Base-by-base conservation (phyloP, 2,329 filamentous ascomycete genomes). In the Pseudogymnoascus sp. region DNA sequence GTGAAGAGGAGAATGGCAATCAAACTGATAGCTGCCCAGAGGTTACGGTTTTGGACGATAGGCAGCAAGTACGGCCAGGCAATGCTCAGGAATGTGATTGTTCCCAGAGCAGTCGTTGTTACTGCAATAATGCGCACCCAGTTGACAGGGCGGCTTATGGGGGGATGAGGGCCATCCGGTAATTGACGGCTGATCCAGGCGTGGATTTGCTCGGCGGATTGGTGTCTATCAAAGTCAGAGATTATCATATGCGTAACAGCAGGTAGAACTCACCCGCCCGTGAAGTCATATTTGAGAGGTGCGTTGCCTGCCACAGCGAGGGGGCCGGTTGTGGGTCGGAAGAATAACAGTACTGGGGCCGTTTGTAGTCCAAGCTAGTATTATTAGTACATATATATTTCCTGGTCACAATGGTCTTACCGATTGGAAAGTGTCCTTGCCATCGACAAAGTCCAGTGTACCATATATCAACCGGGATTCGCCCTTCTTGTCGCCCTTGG, bases 1-100 rank as follows among this genome's bases (percentile, higher is more conserved):
- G 89, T 97, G 77, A 97, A 99, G 63, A 97, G 80, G 42, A 99
- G 83, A 65, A 99, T 92, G 12, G 87, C 81, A 70, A 97, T 92
- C 68, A 99, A 79, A 75, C 89, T 96, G 70, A 95, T 76, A 21
- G 89, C 90, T 25, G 93, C 92, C 94, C 94, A 99, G 15, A 97
- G 77, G 71, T 96, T 97, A 68, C 93, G 88, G 79, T 88, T 97
- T 74, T 92, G 90, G 36, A 97, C 74, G 64, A 97, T 71, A 2
- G 93, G 93, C 9, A 93, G 72, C 10, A 97, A 71, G 70, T 92
- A 95, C 5, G 90, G 90, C 68, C 86, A 89, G 10, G 87, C 83
- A 58, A 92, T 87, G 31, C 84, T 85, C 62, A 87, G 69, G 60
- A 87, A 80, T 1, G 91, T 93, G 48, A 88, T 74, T 8, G 80